Base-by-base conservation (phyloP, 2,329 filamentous ascomycete genomes). In the Myrmaecium sp. region DNA sequence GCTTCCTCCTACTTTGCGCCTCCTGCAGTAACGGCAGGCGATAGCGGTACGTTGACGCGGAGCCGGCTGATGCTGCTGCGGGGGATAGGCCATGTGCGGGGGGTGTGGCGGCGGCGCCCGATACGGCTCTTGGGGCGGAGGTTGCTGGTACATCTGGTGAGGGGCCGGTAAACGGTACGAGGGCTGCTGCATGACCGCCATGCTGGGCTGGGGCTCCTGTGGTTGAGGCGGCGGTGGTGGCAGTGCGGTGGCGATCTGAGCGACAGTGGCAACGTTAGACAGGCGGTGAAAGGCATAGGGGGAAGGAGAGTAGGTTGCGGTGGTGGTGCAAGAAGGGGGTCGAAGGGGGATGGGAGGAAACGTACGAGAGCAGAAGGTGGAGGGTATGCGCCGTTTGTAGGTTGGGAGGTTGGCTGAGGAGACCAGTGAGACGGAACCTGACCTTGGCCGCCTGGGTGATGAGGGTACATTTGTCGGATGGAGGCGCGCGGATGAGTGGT, bases 11-110 rank as follows among this genome's bases (percentile, higher is more conserved):
- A 69, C 66, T 61, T 70, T 70, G 44, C 66, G 58, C 46, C 65
- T 56, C 31, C 66, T 51, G 46, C 66, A 70, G 44, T 70, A 70
- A 31, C 64, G 57, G 41, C 66, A 70, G 24, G 66, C 66, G 43
- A 70, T 70, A 29, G 66, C 66, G 27, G 66, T 70, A 35, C 66
- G 54, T 44, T 70, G 66, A 30, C 66, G 58, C 10, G 66, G 66
- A n/a, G 65, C 65, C 17, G 62, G 60, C 40, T 61, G 58, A 26
- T 49, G 48, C 32, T 51, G 46, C 38, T 50, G 47, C 30, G 42
- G 40, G 32, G 48, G 47, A 36, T 37, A 41, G 32, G 47, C 46
- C 33, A 48, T 47, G 33, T 49, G 42, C 20, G 48, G 45, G 23
- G 58, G 57, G 7, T 46, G 49, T 28, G 54, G 55, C 29, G 49